These are phyloP conservation scores for Teratosphaeria destructans DNA, from an alignment of 2,329 filamentous ascomycete genomes.

Conservation along the genomic window DNA sequence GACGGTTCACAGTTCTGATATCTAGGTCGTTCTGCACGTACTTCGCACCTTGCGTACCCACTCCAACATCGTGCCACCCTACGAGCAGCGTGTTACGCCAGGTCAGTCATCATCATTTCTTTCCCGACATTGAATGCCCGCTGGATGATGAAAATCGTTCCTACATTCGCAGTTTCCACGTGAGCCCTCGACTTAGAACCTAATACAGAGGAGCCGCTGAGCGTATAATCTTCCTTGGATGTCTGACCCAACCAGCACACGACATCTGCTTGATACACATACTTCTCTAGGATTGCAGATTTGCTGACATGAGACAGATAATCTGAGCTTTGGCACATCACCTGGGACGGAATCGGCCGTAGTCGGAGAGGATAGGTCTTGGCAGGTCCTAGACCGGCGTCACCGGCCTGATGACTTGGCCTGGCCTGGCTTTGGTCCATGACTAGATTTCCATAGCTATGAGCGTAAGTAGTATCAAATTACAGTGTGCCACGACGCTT, in stretches of 20 bases:
- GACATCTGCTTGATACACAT: not conserved
- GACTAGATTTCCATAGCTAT: not conserved
- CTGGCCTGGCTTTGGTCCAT: too few species aligned
- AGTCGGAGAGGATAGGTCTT: too few species aligned
- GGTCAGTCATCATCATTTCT: conserved; percentile 2
- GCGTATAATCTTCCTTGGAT: conserved; percentile 32
- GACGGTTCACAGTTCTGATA: not conserved
- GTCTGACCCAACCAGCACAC: conserved; percentile 19
- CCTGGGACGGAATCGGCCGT: too few species aligned
- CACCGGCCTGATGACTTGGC: too few species aligned
- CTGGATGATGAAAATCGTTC: conserved; percentile 40
- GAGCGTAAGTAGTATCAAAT: not conserved
- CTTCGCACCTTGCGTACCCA: not conserved
- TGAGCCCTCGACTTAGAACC: conserved; percentile 33
- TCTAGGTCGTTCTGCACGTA: not conserved
- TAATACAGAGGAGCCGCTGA: conserved; percentile 27
- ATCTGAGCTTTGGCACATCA: too few species aligned
- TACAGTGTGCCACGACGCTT: not conserved
- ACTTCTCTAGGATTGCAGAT: not conserved
- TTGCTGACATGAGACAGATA: not conserved
- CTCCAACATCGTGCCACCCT: not conserved
- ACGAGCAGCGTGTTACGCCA: not conserved
- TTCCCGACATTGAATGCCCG: not conserved
- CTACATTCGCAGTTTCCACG: conserved; percentile 85
- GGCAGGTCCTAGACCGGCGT: too few species aligned